These are phyloP conservation scores for Leptographium wingfieldii DNA, from an alignment of 2,329 filamentous ascomycete species.

Conservation along the genomic window DNA sequence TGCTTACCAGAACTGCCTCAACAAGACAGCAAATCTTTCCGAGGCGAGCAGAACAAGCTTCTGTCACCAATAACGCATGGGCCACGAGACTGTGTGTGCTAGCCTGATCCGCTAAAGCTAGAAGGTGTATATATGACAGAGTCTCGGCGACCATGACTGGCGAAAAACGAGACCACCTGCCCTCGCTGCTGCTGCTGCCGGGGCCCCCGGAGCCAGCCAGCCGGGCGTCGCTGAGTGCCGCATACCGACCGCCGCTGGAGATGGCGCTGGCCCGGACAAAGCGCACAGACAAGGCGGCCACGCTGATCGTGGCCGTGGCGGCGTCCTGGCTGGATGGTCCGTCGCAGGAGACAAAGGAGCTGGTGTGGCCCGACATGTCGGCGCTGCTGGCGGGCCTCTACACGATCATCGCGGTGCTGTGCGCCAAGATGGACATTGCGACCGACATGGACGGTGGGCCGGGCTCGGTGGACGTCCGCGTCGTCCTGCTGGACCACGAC, in stretches of 20 bases:
- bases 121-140: no score
- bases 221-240: constrained; percentile 37
- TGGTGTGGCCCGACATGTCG: constrained; percentile 57
- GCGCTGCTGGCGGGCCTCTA: constrained; percentile 66
- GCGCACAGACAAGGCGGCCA: constrained; percentile 21
- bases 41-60: background rate
- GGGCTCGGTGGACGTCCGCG: constrained; percentile 61
- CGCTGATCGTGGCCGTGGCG: constrained; percentile 44
- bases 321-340: constrained; percentile 48
- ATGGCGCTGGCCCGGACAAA: constrained; percentile 39
- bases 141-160: background rate
- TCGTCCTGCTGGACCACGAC: constrained; percentile 59
- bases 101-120: background rate
- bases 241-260: constrained; percentile 47
- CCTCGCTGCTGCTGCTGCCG: constrained; percentile 50
- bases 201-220: constrained; percentile 45
- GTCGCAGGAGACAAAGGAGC: constrained; percentile 37
- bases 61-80: background rate
- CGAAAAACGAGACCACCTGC: constrained; percentile 14
- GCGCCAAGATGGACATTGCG: constrained; percentile 46
- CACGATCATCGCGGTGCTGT: constrained; percentile 61
- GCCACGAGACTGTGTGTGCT: background rate
- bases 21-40: background rate
- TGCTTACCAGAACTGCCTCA: background rate
- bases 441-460: constrained; percentile 46